phyloP scores from a whole-genome alignment of 306 rosid species.

The Lathyrus oleraceus region DNA sequence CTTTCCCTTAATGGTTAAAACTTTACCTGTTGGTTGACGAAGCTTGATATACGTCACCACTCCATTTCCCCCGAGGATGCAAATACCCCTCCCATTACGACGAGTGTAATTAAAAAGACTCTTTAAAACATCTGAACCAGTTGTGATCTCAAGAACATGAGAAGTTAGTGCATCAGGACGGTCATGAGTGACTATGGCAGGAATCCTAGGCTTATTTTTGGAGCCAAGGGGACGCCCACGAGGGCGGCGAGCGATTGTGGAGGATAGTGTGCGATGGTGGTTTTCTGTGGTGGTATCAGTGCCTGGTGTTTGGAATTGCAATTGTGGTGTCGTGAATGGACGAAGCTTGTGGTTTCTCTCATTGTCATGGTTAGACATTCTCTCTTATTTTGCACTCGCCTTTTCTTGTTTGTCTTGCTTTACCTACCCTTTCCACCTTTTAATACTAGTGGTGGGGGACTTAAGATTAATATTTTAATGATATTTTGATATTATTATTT shows the following conservation, averaged over 20 bases:
- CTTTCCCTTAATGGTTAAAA: constrained; percentile 53
- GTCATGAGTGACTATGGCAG: constrained; percentile 46
- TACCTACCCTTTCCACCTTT: background rate
- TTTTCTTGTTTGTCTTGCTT: background rate
- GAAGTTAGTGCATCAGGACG: constrained; percentile 47
- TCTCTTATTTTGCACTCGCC: background rate
- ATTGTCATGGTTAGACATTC: no score
- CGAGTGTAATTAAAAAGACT: constrained; percentile 48
- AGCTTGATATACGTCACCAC: constrained; percentile 47
- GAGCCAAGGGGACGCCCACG: constrained; percentile 68
- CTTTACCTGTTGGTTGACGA: constrained; percentile 49
- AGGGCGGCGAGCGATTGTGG: constrained; percentile 11
- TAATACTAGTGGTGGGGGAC: background rate
- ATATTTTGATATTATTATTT: background rate
- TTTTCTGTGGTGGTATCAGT: background rate
- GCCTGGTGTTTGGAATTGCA: background rate
- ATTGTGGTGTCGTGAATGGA: background rate
- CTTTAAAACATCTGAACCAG: constrained; percentile 52
- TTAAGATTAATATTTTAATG: background rate
- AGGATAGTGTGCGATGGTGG: background rate
- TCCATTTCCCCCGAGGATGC: constrained; percentile 61
- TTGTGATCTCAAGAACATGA: constrained; percentile 57
- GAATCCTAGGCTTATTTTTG: constrained; percentile 63
- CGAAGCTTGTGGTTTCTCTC: background rate
- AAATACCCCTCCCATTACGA: constrained; percentile 49